Percentiles rank a stretch among this genome's conserved stretches.
phyloP scores from a whole-genome alignment of 495 filamentous ascomycete species.

The Aspergillus nidulans region DNA sequence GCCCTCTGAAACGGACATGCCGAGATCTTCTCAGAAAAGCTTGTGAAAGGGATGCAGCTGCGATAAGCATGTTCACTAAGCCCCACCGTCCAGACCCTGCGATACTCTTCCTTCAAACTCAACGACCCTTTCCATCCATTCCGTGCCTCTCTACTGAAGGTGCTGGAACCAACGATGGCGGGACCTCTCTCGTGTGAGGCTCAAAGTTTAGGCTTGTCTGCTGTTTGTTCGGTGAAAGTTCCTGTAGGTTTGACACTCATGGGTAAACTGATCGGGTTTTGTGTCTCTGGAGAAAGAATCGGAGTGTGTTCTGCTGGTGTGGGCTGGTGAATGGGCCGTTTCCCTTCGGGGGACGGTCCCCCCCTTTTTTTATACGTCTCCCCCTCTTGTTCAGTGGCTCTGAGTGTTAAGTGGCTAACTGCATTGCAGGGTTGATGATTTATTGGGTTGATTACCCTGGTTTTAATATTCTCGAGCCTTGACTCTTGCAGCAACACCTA shows the following conservation, averaged over 20 bases:
- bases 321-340: slow-evolving; percentile 32
- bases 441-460: no score
- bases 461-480: no score
- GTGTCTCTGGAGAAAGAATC: slow-evolving; percentile 12
- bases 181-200: slow-evolving; percentile 94
- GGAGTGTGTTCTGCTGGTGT: slow-evolving; percentile 17
- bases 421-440: slow-evolving; percentile 3
- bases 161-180: slow-evolving; percentile 18
- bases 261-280: background rate
- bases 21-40: slow-evolving; percentile 15
- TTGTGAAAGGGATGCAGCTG: slow-evolving; percentile 15
- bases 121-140: background rate
- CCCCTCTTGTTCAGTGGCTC: slow-evolving; percentile 11
- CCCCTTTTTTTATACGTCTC: slow-evolving; percentile 61
- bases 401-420: slow-evolving; percentile 26
- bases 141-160: background rate
- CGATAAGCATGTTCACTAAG: slow-evolving; percentile 3
- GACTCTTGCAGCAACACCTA: no score
- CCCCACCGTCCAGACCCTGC: background rate
- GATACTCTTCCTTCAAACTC: background rate
- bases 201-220: slow-evolving; percentile 96
- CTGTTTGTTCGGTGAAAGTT: slow-evolving; percentile 16
- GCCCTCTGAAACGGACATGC: slow-evolving; percentile 36
- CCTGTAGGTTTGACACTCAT: slow-evolving; percentile 5
- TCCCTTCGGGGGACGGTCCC: slow-evolving; percentile 50